Conservation (phyloP, 352 stramenopile species). For the Phytopythium delawarense region DNA sequence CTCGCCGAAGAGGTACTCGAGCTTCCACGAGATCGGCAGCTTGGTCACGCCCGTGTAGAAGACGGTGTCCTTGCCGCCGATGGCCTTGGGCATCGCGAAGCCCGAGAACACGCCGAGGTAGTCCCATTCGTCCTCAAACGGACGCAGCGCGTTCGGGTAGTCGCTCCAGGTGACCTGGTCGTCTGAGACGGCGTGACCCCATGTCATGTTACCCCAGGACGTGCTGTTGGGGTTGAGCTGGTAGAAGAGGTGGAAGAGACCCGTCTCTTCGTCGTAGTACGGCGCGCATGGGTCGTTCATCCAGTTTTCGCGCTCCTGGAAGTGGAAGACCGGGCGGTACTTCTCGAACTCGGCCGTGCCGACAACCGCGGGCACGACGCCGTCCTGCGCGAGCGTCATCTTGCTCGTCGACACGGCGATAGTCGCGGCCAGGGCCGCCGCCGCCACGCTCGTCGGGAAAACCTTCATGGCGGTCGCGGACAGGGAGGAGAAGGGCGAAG, state of each 20-base stretch:
- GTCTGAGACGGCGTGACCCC: constrained; percentile 67
- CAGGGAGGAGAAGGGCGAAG: not conserved
- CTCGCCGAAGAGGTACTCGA: constrained; percentile 58
- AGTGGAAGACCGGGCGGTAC: constrained; percentile 60
- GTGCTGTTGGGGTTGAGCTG: constrained; percentile 62
- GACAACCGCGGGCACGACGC: constrained; percentile 21
- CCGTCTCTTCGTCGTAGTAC: constrained; percentile 58
- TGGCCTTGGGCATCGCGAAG: constrained; percentile 49
- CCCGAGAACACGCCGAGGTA: constrained; percentile 72
- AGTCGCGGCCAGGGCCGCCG: constrained; percentile 1
- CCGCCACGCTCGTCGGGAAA: constrained; percentile 8
- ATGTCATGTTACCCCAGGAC: constrained; percentile 70
- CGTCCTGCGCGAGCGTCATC: constrained; percentile 5
- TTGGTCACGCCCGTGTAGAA: constrained; percentile 61
- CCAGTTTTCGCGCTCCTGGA: constrained; percentile 63
- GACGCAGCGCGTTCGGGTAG: constrained; percentile 53
- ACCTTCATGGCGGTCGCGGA: constrained; percentile 7
- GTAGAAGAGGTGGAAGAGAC: constrained; percentile 80
- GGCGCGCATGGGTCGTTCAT: constrained; percentile 82
- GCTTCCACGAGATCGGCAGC: constrained; percentile 44
- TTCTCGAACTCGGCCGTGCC: constrained; percentile 45
- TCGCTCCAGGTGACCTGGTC: constrained; percentile 73
- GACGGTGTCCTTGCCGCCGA: constrained; percentile 59
- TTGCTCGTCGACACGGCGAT: constrained; percentile 2
- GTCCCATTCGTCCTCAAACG: constrained; percentile 59